These are phyloP conservation scores for Barnettozyma wickerhamii DNA, from an alignment of 805 yeast genomes.

Conservation along the genomic window DNA sequence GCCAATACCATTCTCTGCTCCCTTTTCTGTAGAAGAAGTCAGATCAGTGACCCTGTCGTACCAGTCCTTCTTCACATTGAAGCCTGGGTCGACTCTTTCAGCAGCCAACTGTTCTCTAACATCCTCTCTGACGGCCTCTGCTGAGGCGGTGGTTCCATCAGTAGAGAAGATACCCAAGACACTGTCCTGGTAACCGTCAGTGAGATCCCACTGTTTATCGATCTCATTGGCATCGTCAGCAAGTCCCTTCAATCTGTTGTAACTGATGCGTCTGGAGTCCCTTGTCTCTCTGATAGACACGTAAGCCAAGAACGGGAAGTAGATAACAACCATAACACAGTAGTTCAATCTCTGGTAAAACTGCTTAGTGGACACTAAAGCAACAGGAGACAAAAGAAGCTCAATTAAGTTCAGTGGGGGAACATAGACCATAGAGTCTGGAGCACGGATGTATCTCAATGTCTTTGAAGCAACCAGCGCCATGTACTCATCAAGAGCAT, in stretches of 20 bases:
- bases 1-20: constrained; percentile 49
- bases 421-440: constrained; percentile 78
- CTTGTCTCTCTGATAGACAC: constrained; percentile 62
- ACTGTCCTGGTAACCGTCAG: constrained; percentile 59
- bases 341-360: constrained; percentile 41
- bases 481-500: constrained; percentile 80
- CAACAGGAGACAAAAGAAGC: constrained; percentile 43
- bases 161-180: constrained; percentile 28
- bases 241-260: constrained; percentile 58
- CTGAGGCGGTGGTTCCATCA: constrained; percentile 23
- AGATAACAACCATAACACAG: constrained; percentile 57
- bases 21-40: constrained; percentile 57
- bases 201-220: constrained; percentile 78
- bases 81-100: constrained; percentile 65
- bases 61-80: constrained; percentile 53
- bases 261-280: constrained; percentile 64
- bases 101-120: constrained; percentile 54
- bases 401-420: constrained; percentile 84
- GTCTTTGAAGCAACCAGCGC: constrained; percentile 84
- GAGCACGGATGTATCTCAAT: constrained; percentile 79
- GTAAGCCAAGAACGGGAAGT: constrained; percentile 60
- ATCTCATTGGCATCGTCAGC: constrained; percentile 78
- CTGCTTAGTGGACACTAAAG: constrained; percentile 34
- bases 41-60: constrained; percentile 41
- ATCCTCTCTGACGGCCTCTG: constrained; percentile 32